Evolutionary conservation across 768 basidiomycete species (phyloP), one percentile per base, ranked within the genome.

Genomic region (Mycena indigotica): DNA sequence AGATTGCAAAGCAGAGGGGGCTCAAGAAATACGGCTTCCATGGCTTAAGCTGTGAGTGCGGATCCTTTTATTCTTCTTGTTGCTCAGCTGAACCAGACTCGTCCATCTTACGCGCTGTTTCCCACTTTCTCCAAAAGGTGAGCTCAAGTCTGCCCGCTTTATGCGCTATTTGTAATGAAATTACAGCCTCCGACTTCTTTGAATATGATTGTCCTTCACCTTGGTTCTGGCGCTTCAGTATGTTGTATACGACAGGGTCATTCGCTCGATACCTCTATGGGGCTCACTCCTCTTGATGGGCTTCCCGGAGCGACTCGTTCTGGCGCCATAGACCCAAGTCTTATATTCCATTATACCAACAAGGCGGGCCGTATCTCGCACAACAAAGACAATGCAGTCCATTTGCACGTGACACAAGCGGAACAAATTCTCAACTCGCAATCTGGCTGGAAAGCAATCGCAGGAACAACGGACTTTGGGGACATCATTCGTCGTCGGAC

Each of bases 11-110:
- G 35, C 73, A 82, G 41, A 84, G 85, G 44, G 88, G 89, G 1
- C 77, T 96, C 44, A 85, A 84, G 68, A 95, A 93, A 71, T 96
- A 95, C 66, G 95, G 95, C 17, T 95, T 95, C 71, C 95, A 97
- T 65, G 95, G 95, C 2, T 68, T 94, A 64, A 88, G 86, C 63
- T 90, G 87, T 84, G 59, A 28, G 81, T 73, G 44, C 19, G 3
- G 13, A 35, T 52, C n/a, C 8, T 55, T 26, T 12, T 41, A 21
- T 45, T 26, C 50, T 23, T 3, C 23, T 24, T 32, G 24, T 26
- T 54, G 16, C 35, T 35, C 26, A 16, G 30, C 29, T 38, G 29
- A 21, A 51, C 2, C 60, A 88, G 88, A 89, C 60, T 73, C 83
- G 0, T 88, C 82, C 64, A 92, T 95, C 67, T 79, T 88, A 5